phyloP scores from a whole-genome alignment of 1,284 basidiomycete genomes.

The Athelia sp. region DNA sequence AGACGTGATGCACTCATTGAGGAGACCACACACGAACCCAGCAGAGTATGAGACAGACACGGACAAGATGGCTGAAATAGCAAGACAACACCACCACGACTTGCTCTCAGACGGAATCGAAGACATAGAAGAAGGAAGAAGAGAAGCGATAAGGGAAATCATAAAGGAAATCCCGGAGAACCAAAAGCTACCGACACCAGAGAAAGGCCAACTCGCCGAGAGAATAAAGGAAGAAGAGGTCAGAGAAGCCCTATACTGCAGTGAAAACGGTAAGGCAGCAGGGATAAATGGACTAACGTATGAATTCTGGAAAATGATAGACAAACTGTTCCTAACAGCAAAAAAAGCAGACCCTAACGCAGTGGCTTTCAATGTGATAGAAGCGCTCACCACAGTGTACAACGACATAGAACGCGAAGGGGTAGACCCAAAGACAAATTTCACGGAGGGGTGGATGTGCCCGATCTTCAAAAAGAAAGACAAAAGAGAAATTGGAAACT shows the following conservation, averaged over 20 bases:
- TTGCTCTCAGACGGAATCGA: conserved; percentile 12
- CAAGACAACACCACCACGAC: conserved; percentile 18
- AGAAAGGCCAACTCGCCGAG: neutral
- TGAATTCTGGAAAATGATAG: conserved; percentile 10
- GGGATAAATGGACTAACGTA: conserved; percentile 9
- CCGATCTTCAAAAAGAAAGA: conserved; percentile 16
- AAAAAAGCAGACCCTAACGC: neutral
- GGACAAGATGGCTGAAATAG: conserved; percentile 13
- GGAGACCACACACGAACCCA: conserved; percentile 4
- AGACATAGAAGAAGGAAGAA: neutral
- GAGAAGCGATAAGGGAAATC: neutral
- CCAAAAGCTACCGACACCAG: neutral
- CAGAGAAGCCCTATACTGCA: neutral
- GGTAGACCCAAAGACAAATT: neutral
- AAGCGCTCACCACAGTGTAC: conserved; percentile 5
- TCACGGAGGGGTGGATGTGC: conserved; percentile 11
- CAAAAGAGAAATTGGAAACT: conserved; percentile 10
- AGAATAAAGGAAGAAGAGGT: neutral
- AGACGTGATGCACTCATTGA: conserved; percentile 18
- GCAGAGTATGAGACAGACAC: conserved; percentile 2
- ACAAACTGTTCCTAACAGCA: neutral
- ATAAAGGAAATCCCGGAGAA: neutral
- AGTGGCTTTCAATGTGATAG: conserved; percentile 1
- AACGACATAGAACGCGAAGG: conserved; percentile 12
- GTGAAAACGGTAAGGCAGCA: conserved; percentile 4